Evolutionary conservation across 257 asterid genomes (phyloP), one percentile per base, ranked within the genome.

Genomic region (Penstemon davidsonii): DNA sequence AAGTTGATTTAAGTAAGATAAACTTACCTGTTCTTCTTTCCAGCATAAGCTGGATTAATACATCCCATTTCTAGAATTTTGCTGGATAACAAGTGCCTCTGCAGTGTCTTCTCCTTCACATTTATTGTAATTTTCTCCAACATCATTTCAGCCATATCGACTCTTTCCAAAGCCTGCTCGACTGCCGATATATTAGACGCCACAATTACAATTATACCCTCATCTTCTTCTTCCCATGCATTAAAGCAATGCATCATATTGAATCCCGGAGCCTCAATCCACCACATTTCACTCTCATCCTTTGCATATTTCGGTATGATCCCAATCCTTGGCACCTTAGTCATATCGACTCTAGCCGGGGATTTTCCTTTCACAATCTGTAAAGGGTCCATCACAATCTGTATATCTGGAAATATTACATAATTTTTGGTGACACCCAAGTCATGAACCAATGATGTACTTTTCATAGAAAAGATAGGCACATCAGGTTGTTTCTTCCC

Each of bases 201-300:
- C 52, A 82, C 72, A 72, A 82, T 51, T 40, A 70, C 80, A 11
- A 82, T 65, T 8, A 76, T 67, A 4, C 79, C 68, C 0, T 82
- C 84, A 8, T 44, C 78, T 6, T 74, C 87, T 72, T 79, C 84
- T 2, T 82, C 87, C 87, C 82, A 79, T 7, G 81, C 77, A 12
- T 82, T 82, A 4, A 74, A 69, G 2, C 74, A 79, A 41, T 82
- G 87, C 0, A 76, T 0, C 7, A 55, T 54, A 59, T 82, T 82
- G 50, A 82, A 69, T 12, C 81, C 84, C 15, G 82, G 71, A 0
- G 68, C 84, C 12, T 82, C 82, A 7, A 79, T 71, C 86, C 86
- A 82, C 58, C 5, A 63, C 80, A 82, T 82, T 40, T 74, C 66
- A 0, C 79, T 71, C 67, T 71, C 87, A 44, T 82, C 81, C 57